These are phyloP conservation scores for Tanacetum coccineum DNA, from an alignment of 129 eudicot genomes.

Conservation along the genomic window DNA sequence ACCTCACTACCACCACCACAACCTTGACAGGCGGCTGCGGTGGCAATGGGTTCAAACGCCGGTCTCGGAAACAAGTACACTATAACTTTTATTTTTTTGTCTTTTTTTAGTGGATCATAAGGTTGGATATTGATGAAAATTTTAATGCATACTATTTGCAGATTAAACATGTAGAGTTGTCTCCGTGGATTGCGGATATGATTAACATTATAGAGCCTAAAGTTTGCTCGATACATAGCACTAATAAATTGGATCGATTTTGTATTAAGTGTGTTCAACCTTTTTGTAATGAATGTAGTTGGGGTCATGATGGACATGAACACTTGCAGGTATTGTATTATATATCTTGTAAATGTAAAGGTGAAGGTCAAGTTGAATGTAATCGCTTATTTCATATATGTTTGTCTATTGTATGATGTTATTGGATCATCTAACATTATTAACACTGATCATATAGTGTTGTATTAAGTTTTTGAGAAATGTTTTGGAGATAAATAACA, in stretches of 20 bases:
- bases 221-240: conserved; percentile 29
- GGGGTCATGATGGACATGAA: conserved; percentile 34
- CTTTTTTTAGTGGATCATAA: neutral
- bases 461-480: no score
- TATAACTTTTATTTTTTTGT: neutral
- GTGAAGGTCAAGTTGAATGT: neutral
- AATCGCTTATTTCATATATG: neutral
- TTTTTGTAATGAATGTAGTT: conserved; percentile 41
- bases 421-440: neutral
- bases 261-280: conserved; percentile 36
- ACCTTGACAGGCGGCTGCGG: neutral
- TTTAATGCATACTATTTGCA: conserved; percentile 16
- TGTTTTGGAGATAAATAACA: no score
- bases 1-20: neutral
- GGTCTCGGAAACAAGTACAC: conserved; percentile 9
- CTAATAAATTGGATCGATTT: conserved; percentile 38
- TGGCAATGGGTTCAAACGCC: conserved; percentile 20
- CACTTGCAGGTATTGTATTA: conserved; percentile 32
- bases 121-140: conserved; percentile 7
- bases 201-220: conserved; percentile 22
- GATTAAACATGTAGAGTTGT: conserved; percentile 26
- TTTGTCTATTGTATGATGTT: neutral
- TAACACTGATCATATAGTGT: neutral
- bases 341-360: neutral
- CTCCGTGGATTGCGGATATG: conserved; percentile 41